Base-by-base conservation (phyloP, 306 rosid genomes). In the Benincasa hispida region DNA sequence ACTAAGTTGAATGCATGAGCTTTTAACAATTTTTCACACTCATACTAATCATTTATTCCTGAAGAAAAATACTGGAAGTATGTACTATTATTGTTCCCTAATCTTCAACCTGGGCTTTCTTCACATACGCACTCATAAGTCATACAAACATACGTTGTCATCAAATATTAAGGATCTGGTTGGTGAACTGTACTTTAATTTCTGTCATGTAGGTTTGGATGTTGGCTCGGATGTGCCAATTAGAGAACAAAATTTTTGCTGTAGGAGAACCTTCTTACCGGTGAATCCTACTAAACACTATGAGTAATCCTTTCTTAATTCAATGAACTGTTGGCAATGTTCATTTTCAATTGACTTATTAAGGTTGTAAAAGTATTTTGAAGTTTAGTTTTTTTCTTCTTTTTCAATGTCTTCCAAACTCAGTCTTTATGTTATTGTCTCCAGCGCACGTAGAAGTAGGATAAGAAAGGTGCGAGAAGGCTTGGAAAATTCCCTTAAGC, bases 221-320 rank as follows among this genome's bases (percentile, higher is more conserved):
- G 93, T 82, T 94, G 82, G 97, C 97, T 86, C 88, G 99, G 76
- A 91, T 94, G 97, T 89, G 91, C 89, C 99, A 94, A 86, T 90
- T 94, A 57, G 93, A 94, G 88, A 91, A 92, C 89, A 92, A 94
- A 87, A 94, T 94, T 75, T 81, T 88, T 63, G 99, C 97, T 19
- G 91, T 91, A 55, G 99, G 99, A 82, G 97, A 94, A 77, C 91
- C 96, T 78, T 88, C 91, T 75, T 94, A 94, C 78, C 87, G 96
- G 99, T 94, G 84, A 87, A 79, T 61, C 77, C 42, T 50, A 57
- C 54, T 62, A 77, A 61, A 74, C 47, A 76, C 61, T 60, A 13
- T 59, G 35, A 48, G 15, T 61, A 41, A 27, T 76, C 17, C 51
- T 82, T 70, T 30, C 69, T 77, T 39, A 77, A 70, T 78, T 80